Base-by-base conservation (phyloP, 331 rosid species). In the Phaseolus coccineus region DNA sequence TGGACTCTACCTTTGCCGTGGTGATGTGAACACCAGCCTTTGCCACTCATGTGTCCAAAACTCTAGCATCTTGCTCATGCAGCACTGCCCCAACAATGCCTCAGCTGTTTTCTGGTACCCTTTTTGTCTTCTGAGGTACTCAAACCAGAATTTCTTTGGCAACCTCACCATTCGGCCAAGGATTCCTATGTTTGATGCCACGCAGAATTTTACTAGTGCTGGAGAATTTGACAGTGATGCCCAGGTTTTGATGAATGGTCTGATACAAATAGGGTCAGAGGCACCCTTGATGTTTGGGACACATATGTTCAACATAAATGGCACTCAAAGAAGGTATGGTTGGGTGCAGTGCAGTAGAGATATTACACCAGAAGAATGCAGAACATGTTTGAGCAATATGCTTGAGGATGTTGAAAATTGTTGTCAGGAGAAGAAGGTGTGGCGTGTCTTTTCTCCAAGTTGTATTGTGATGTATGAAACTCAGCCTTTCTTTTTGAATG, bases 331-430 rank as follows among this genome's bases (percentile, higher is more conserved):
- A 46, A 74, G 88, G 79, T 81, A 85, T 37, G 88, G 88, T 3
- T 85, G 88, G 88, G 88, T 85, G 4, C 84, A 85, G 58, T 81
- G 88, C 52, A 78, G 84, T 57, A 81, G 86, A 53, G 86, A 85
- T 61, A 81, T 85, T 69, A 81, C 79, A 19, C 35, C 48, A 53
- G 84, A 77, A 75, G 86, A 82, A 15, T 85, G 88, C 67, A 82
- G 81, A 35, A 85, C 81, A n/a, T 85, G 88, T 85, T 83, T 85
- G 75, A 78, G 86, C 22, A 61, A 78, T 46, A 68, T 81, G 81
- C 86, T 85, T 69, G 79, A 81, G 12, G 86, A 74, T 52, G 88
- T 85, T 62, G 73, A 62, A 6, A 46, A 55, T 81, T 85, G 85
- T 25, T 85, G 88, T 56, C 47, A 78, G 59, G 62, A 48, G 55